These are phyloP conservation scores for Sporothrix mexicana DNA, from an alignment of 2,329 filamentous ascomycete genomes.

Conservation along the genomic window DNA sequence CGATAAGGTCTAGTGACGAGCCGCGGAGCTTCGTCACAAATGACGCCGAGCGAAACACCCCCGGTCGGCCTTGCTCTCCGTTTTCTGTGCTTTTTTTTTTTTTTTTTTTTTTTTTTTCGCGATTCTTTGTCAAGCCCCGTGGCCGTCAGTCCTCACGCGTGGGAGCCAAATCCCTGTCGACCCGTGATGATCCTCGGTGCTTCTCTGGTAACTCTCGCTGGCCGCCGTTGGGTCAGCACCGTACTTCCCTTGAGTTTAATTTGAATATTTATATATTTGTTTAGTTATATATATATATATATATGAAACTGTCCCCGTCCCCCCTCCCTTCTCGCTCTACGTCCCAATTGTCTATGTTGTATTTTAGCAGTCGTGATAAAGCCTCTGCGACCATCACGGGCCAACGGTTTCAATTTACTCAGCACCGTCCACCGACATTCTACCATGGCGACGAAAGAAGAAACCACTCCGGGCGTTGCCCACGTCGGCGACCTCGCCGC, in stretches of 20 bases:
- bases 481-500: constrained; percentile 29
- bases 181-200: not conserved
- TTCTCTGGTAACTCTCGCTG: no score
- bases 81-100: not conserved
- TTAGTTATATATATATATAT: no score
- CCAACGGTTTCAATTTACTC: not conserved
- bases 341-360: not conserved
- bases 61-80: not conserved
- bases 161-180: not conserved
- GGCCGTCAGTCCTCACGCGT: not conserved
- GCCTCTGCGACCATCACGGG: not conserved
- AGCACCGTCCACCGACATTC: not conserved
- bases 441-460: constrained; percentile 1
- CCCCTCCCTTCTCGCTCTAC: not conserved
- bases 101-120: not conserved
- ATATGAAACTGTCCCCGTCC: not conserved
- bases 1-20: not conserved
- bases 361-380: not conserved
- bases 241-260: not conserved
- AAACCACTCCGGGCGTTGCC: not conserved
- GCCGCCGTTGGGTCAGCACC: not conserved
- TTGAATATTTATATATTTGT: no score
- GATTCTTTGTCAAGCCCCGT: not conserved
- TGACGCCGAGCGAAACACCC: not conserved
- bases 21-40: not conserved